Evolutionary conservation across 2,329 filamentous ascomycete genomes (phyloP).

Genomic region (Nectriaceae sp.): DNA sequence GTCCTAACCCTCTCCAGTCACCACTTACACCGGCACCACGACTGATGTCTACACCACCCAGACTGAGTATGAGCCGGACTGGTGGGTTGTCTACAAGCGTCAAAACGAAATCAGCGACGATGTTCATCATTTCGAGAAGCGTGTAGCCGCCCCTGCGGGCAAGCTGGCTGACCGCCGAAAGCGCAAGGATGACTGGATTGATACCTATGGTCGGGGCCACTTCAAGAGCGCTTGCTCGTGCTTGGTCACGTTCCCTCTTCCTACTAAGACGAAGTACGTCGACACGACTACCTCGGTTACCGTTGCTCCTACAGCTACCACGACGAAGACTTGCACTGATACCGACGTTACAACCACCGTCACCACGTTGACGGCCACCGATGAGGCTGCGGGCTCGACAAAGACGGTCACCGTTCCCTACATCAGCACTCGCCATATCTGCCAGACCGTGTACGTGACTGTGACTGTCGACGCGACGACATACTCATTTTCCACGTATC

Average conservation of each 20-base stretch:
- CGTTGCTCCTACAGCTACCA: background rate
- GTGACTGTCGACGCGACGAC: conserved; percentile 4
- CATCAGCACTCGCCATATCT: conserved; percentile 2
- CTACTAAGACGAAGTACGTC: conserved; percentile 6
- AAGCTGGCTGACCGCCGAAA: conserved; percentile 1
- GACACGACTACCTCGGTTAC: background rate
- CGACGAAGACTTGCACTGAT: background rate
- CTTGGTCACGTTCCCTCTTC: conserved; percentile 6
- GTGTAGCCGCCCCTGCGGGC: background rate
- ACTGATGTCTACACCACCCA: conserved; percentile 6
- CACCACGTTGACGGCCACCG: conserved; percentile 1
- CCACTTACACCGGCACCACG: background rate
- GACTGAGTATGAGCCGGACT: background rate
- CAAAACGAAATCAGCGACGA: no score
- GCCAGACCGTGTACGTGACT: conserved; percentile 3
- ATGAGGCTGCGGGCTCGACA: conserved; percentile 5
- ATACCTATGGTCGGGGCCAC: conserved; percentile 4
- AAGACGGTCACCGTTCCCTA: background rate
- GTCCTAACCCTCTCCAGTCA: background rate
- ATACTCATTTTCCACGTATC: background rate
- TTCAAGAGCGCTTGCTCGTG: conserved; percentile 14
- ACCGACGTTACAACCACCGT: conserved; percentile 2
- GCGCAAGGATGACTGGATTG: conserved; percentile 8
- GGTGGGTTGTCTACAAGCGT: no score
- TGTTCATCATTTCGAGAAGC: no score